A percentile compares a stretch with the other conserved stretches of the same genome.
These are phyloP conservation scores for Pythium coloratum DNA, from an alignment of 352 stramenopile species.

Conservation along the genomic window DNA sequence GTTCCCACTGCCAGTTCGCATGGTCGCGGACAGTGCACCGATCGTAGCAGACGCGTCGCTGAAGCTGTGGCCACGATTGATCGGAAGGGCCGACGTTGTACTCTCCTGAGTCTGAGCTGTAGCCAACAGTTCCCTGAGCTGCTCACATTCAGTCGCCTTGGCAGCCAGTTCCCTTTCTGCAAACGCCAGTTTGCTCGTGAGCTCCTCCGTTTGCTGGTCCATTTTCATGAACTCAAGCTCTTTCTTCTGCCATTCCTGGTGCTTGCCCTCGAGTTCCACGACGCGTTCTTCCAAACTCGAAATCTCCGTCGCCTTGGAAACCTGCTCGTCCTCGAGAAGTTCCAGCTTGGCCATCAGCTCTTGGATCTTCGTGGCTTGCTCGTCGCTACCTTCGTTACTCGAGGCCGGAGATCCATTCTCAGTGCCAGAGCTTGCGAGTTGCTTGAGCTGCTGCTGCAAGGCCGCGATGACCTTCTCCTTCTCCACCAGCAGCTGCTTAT, in stretches of 20 bases:
- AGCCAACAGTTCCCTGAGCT: conserved; percentile 34
- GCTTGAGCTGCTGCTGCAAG: conserved; percentile 34
- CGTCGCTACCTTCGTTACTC: not conserved
- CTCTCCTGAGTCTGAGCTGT: conserved; percentile 3
- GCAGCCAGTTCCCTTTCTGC: conserved; percentile 49
- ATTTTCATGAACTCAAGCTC: conserved; percentile 40
- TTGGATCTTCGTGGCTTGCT: conserved; percentile 23
- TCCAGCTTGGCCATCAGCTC: conserved; percentile 51
- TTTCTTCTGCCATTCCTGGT: conserved; percentile 40
- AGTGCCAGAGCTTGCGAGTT: conserved; percentile 4
- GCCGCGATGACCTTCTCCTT: conserved; percentile 58
- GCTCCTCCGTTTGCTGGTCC: conserved; percentile 49
- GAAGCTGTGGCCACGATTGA: conserved; percentile 3
- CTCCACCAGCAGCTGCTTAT: conserved; percentile 58
- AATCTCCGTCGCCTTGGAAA: conserved; percentile 52
- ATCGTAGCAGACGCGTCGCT: conserved; percentile 11
- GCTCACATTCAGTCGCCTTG: conserved; percentile 49
- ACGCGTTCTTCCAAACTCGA: conserved; percentile 56
- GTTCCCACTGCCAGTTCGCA: conserved; percentile 4
- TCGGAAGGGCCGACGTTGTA: not conserved
- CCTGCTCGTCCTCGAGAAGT: conserved; percentile 61
- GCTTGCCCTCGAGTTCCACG: conserved; percentile 44
- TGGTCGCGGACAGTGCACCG: not conserved
- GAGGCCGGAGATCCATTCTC: not conserved
- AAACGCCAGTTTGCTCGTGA: conserved; percentile 48